phyloP scores from a whole-genome alignment of 257 asterid genomes.

The Solanum medicagineum region DNA sequence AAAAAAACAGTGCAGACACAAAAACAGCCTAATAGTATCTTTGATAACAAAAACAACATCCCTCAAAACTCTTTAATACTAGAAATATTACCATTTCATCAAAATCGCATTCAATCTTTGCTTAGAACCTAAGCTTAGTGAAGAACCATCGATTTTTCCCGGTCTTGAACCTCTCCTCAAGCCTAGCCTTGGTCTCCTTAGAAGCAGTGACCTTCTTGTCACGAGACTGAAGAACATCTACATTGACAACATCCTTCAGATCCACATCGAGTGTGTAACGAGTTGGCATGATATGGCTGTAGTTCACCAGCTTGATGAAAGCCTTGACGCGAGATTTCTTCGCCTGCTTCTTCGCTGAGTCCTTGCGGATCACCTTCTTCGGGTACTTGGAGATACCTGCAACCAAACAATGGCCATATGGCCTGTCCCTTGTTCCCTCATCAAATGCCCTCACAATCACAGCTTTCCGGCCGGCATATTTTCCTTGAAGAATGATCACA shows the following conservation, averaged over 20 bases:
- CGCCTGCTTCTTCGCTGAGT: slow-evolving; percentile 14
- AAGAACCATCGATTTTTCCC: slow-evolving; percentile 21
- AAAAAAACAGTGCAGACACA: background rate
- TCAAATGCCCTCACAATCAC: slow-evolving; percentile 3
- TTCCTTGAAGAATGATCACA: slow-evolving; percentile 14
- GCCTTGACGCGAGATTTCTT: slow-evolving; percentile 19
- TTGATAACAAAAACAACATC: background rate
- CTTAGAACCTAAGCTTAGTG: slow-evolving; percentile 15
- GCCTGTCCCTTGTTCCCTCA: slow-evolving; percentile 10
- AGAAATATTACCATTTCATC: background rate
- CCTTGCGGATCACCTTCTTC: slow-evolving; percentile 10
- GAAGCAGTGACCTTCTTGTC: slow-evolving; percentile 13
- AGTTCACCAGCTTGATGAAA: slow-evolving; percentile 11
- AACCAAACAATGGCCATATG: slow-evolving; percentile 16
- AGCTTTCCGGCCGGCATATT: slow-evolving; percentile 8
- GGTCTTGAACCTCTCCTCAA: slow-evolving; percentile 13
- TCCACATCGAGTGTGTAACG: slow-evolving; percentile 18
- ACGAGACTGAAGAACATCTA: slow-evolving; percentile 2
- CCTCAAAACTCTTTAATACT: background rate
- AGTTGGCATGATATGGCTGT: slow-evolving; percentile 17
- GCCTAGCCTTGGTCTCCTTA: slow-evolving; percentile 9
- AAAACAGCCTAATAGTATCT: background rate
- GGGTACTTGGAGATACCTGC: slow-evolving; percentile 17
- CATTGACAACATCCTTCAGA: slow-evolving; percentile 5
- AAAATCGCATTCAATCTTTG: background rate